Base-by-base conservation (phyloP, 306 rosid species). In the Styphnolobium japonicum region DNA sequence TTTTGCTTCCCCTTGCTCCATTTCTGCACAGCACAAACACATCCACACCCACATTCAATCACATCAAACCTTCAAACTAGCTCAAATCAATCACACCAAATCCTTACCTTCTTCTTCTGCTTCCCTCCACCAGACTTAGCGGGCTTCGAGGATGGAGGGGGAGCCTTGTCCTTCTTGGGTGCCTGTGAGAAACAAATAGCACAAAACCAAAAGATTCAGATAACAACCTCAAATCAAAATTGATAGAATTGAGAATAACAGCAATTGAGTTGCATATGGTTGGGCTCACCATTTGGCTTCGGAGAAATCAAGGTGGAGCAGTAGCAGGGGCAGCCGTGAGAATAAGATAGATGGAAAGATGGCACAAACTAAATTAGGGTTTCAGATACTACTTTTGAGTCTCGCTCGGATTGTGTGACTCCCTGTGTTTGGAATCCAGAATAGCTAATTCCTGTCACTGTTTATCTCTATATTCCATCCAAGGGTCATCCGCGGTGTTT, bases 1-100 rank as follows among this genome's bases (percentile, higher is more conserved):
- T 85, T 85, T 43, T 87, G 88, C 73, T 87, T 87, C 34, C 88
- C 87, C 71, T 87, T 87, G 88, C 90, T 85, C 88, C 87, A 87
- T 71, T 85, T 87, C 85, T 79, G 61, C 18, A 39, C 2, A 12
- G 4, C 11, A n/a, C n/a, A 9, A 10, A 10, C n/a, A 46, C 23
- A 23, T 19, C 36, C 65, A 52, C 6, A 55, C 11, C 25, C 62
- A 52, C 21, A 22, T 11, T 10, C 25, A 73, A 71, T 52, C 22
- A n/a, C n/a, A n/a, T n/a, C n/a, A n/a, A n/a, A n/a, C n/a, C n/a
- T n/a, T n/a, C n/a, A n/a, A n/a, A n/a, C n/a, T n/a, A n/a, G n/a
- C n/a, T n/a, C n/a, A n/a, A n/a, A n/a, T n/a, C n/a, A n/a, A n/a
- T n/a, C n/a, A n/a, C n/a, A 48, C 19, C 52, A 43, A 68, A 43